Evolutionary conservation across 73 alveolate genomes (phyloP).

Genomic region (Stentor coeruleus): DNA sequence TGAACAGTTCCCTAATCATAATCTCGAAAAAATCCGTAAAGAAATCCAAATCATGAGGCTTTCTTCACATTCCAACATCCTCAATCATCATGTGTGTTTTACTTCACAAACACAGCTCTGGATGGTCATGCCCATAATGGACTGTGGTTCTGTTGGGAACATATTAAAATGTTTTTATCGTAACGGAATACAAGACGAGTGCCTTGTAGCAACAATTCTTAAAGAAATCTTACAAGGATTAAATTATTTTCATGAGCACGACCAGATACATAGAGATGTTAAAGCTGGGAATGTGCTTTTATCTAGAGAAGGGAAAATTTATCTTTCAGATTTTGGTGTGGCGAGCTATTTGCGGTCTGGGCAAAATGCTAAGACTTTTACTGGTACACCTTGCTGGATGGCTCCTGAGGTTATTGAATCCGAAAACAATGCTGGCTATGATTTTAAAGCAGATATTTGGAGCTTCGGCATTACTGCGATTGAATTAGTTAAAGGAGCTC

Average conservation of each 20-base stretch:
- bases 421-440: slow-evolving; percentile 52
- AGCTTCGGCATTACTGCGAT: slow-evolving; percentile 72
- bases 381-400: slow-evolving; percentile 80
- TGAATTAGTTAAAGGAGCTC: slow-evolving; percentile 69
- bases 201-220: slow-evolving; percentile 66
- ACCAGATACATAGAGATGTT: slow-evolving; percentile 74
- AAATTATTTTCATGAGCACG: slow-evolving; percentile 61
- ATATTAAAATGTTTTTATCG: slow-evolving; percentile 33
- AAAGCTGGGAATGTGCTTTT: slow-evolving; percentile 69
- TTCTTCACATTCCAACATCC: slow-evolving; percentile 44
- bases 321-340: slow-evolving; percentile 72
- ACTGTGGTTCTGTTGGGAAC: slow-evolving; percentile 47
- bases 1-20: slow-evolving; percentile 44
- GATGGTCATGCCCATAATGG: slow-evolving; percentile 58
- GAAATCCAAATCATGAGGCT: slow-evolving; percentile 49
- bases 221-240: slow-evolving; percentile 59
- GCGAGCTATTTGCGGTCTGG: slow-evolving; percentile 58
- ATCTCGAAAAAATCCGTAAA: slow-evolving; percentile 52
- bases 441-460: slow-evolving; percentile 71
- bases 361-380: slow-evolving; percentile 62
- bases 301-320: slow-evolving; percentile 54
- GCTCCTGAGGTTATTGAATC: slow-evolving; percentile 67
- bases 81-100: slow-evolving; percentile 43
- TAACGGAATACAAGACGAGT: slow-evolving; percentile 51
- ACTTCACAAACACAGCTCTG: slow-evolving; percentile 46